A percentile compares a stretch with the other conserved stretches of the same genome.
Conservation (phyloP, 306 rosid species). For the Dalbergia oliveri region DNA sequence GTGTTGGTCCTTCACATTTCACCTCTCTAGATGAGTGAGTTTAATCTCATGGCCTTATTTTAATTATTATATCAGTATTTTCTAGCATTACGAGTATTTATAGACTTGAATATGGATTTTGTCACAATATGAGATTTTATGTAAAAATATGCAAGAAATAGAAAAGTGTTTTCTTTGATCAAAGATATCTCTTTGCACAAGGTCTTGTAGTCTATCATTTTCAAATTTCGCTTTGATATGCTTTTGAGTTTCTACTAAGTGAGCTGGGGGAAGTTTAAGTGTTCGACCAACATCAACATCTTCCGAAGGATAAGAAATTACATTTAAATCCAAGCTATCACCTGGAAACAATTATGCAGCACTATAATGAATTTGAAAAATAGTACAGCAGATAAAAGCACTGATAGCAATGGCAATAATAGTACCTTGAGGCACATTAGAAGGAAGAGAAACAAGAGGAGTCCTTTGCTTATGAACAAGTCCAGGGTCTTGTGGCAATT, state of each 20-base stretch:
- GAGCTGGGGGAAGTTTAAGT: conserved; percentile 57
- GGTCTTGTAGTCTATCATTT: conserved; percentile 54
- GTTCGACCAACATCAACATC: conserved; percentile 67
- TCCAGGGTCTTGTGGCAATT: conserved; percentile 62
- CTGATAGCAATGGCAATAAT: background rate
- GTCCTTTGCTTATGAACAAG: conserved; percentile 79
- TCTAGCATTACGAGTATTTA: too few relatives aligned
- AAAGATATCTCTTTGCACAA: conserved; percentile 48
- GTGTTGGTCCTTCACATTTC: too few relatives aligned
- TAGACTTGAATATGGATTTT: too few relatives aligned
- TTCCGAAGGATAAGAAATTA: conserved; percentile 50
- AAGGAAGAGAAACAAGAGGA: conserved; percentile 43
- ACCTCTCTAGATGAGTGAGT: too few relatives aligned
- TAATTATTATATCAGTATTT: too few relatives aligned
- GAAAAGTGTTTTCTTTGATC: conserved; percentile 71
- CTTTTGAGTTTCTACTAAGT: conserved; percentile 52
- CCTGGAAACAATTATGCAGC: conserved; percentile 12
- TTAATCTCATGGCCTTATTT: too few relatives aligned
- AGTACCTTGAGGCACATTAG: conserved; percentile 46
- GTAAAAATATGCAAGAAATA: conserved; percentile 14
- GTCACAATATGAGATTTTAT: too few relatives aligned
- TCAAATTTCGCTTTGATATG: conserved; percentile 48
- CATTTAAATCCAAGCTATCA: conserved; percentile 53
- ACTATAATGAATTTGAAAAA: background rate
- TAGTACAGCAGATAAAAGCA: conserved; percentile 2